Conservation (phyloP, 2,329 filamentous ascomycete species). For the Exophiala bonariae region DNA sequence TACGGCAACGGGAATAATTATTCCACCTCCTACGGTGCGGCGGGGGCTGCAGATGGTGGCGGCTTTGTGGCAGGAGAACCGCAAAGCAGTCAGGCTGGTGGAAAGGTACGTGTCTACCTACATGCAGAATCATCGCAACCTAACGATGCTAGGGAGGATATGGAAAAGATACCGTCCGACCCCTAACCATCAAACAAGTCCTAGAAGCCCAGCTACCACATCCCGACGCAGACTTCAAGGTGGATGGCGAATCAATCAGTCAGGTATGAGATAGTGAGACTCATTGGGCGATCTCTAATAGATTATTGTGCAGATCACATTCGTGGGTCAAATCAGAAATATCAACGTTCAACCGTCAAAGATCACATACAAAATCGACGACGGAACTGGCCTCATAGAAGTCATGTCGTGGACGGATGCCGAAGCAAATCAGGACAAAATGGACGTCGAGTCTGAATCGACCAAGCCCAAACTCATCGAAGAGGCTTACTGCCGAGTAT, state of each 20-base stretch:
- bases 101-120: conserved; percentile 28
- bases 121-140: conserved; percentile 8
- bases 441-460: conserved; percentile 48
- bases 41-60: conserved; percentile 56
- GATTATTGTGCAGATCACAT: conserved; percentile 61
- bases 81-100: conserved; percentile 48
- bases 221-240: conserved; percentile 73
- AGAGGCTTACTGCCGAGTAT: conserved; percentile 81
- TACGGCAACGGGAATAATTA: conserved; percentile 47
- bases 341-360: conserved; percentile 86
- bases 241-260: conserved; percentile 73
- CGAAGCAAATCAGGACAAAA: conserved; percentile 45
- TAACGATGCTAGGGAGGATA: conserved; percentile 41
- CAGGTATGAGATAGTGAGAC: conserved; percentile 40
- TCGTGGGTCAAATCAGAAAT: conserved; percentile 87
- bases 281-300: background rate
- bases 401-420: conserved; percentile 83
- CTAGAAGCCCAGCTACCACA: conserved; percentile 77
- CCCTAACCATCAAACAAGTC: conserved; percentile 94
- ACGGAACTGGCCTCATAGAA: conserved; percentile 90
- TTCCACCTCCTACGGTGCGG: conserved; percentile 56
- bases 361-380: conserved; percentile 88
- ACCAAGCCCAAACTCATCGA: conserved; percentile 59
- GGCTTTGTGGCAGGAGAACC: conserved; percentile 58
- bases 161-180: conserved; percentile 82